These are phyloP conservation scores for Hamamelis virginiana DNA, from an alignment of 164 flowering plant genomes.

Conservation along the genomic window DNA sequence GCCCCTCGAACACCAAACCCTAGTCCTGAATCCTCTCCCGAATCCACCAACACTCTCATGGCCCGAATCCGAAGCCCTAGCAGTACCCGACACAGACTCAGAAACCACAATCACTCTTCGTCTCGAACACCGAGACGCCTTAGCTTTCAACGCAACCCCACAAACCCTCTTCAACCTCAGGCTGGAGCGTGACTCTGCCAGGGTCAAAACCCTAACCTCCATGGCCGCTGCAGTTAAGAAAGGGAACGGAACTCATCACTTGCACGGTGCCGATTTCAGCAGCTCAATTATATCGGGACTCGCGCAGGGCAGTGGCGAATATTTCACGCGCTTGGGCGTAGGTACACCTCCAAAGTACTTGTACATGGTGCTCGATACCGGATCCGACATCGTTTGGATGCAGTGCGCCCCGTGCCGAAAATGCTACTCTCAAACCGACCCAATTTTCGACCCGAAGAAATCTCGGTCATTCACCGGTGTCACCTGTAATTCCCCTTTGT, in stretches of 20 bases:
- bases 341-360: conserved; percentile 75
- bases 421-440: conserved; percentile 85
- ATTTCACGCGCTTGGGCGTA: conserved; percentile 81
- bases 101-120: conserved; percentile 25
- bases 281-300: conserved; percentile 76
- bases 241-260: background rate
- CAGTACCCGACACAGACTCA: too few relatives aligned
- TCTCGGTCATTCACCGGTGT: conserved; percentile 47
- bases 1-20: conserved; percentile 36
- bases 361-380: conserved; percentile 93
- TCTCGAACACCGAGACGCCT: conserved; percentile 55
- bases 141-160: conserved; percentile 40
- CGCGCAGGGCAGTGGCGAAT: conserved; percentile 90
- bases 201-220: conserved; percentile 36
- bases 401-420: conserved; percentile 86
- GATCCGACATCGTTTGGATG: conserved; percentile 89
- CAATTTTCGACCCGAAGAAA: conserved; percentile 72
- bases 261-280: conserved; percentile 50
- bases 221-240: conserved; percentile 11
- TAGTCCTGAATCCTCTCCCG: conserved; percentile 37
- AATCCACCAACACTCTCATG: conserved; percentile 37
- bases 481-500: conserved; percentile 60
- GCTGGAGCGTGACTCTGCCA: conserved; percentile 52
- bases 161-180: conserved; percentile 56
- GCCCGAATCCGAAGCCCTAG: conserved; percentile 22